Evolutionary conservation across 768 basidiomycete species (phyloP), one percentile per base, ranked within the genome.

Genomic region (Nidularia sp.): DNA sequence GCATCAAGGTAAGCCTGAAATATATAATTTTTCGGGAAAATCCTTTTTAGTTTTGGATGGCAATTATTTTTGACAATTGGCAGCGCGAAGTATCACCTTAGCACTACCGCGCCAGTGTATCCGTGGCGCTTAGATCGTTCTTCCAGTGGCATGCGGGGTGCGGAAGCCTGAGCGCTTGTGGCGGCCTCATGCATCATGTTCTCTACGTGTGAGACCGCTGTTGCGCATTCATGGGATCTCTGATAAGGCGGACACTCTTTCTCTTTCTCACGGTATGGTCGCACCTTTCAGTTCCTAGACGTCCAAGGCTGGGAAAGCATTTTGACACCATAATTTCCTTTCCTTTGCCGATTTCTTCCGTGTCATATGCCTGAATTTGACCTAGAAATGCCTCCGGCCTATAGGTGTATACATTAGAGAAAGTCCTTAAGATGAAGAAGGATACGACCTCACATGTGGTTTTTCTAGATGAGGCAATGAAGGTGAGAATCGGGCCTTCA

Each of bases 401-500:
- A 48, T 57, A 94, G 93, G 92, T 98, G 5, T 96, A 98, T 66
- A 89, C 88, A 0, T 80, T 99, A 4, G 96, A 98, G 69, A 97
- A 93, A 62, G 96, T 98, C 2, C 73, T 98, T 34, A 84, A 81
- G 60, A 67, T 96, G 61, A 98, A 98, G 74, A 88, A 82, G 65
- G 95, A 98, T 62, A 74, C 86, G 0, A 71, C 79, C 34, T 85
- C 90, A 0, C 87, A 91, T 53, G 70, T 78, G 0, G 71, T 88
- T 2, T 98, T 98, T 69, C 70, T 98, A 29, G 95, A 97, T 49
- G 94, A 95, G 64, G 92, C 89, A 0, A 89, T 98, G 88, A 90
- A 93, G 74, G 93, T 92, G 35, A 41, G 47, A 44, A 29, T 22
- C 5, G 22, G 32, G 25, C n/a, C 32, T 39, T 34, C 39, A 18